These are phyloP conservation scores for Ustilago sp. DNA, from an alignment of 1,284 basidiomycete species.

Conservation along the genomic window DNA sequence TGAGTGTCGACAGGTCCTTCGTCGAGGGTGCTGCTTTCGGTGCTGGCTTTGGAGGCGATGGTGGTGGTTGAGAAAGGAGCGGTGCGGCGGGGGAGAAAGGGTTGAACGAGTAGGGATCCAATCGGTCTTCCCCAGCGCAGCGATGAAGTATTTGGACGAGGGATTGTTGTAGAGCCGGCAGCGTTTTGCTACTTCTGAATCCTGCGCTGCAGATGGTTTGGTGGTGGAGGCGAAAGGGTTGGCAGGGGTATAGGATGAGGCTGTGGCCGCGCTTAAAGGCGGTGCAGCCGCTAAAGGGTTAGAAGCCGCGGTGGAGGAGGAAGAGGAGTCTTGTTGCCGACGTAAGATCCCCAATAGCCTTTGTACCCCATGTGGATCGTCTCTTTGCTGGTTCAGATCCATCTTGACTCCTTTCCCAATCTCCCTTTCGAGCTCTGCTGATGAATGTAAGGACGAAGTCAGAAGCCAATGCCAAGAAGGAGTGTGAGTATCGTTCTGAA, in stretches of 20 bases:
- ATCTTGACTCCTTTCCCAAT: neutral
- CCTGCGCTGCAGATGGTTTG: neutral
- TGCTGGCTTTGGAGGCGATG: conserved; percentile 5
- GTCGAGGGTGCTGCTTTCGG: neutral
- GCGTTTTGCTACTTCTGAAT: conserved; percentile 23
- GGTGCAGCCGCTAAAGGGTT: neutral
- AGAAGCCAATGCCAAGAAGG: neutral
- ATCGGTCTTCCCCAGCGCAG: conserved; percentile 5
- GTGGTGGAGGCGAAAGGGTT: conserved; percentile 1
- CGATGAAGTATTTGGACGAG: conserved; percentile 15
- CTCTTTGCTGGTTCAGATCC: conserved; percentile 21
- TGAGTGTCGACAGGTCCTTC: conserved; percentile 25
- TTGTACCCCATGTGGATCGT: conserved; percentile 51
- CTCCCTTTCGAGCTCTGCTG: neutral
- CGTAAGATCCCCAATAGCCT: conserved; percentile 37
- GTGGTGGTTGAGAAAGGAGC: conserved; percentile 12
- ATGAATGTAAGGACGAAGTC: neutral
- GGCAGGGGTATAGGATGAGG: neutral
- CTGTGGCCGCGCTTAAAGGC: neutral
- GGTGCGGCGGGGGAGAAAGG: conserved; percentile 20
- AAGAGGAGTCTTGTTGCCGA: conserved; percentile 38
- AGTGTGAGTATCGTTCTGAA: neutral
- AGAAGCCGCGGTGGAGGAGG: conserved; percentile 6
- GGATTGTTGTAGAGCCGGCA: conserved; percentile 26
- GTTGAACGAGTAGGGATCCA: conserved; percentile 43